Percentiles rank a stretch among this genome's conserved stretches.
Conservation (phyloP, 352 stramenopile genomes). For the Heterotrichella gracilis region DNA sequence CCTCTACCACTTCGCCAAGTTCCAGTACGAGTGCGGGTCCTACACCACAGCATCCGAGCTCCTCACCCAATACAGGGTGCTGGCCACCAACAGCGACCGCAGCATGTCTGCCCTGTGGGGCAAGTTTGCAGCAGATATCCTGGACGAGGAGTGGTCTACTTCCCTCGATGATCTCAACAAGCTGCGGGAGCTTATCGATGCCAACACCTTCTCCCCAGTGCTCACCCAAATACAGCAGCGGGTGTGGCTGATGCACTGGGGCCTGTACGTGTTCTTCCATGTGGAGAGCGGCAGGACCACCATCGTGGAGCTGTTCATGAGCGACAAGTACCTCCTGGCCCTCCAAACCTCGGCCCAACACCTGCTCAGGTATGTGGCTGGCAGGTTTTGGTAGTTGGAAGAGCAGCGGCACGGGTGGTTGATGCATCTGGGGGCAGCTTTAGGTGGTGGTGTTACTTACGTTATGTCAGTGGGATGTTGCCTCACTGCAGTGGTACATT, state of each 20-base stretch:
- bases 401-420: no score
- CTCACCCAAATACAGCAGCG: constrained; percentile 83
- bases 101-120: constrained; percentile 53
- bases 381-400: no score
- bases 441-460: no score
- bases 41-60: constrained; percentile 51
- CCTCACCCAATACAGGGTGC: constrained; percentile 37
- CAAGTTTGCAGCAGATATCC: constrained; percentile 68
- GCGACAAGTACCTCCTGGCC: constrained; percentile 56
- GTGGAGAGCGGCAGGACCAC: constrained; percentile 58
- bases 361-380: constrained; percentile 43
- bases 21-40: constrained; percentile 58
- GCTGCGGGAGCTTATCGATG: constrained; percentile 20
- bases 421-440: no score
- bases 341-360: constrained; percentile 92
- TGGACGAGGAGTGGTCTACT: constrained; percentile 78
- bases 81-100: constrained; percentile 21
- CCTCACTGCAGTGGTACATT: no score
- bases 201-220: constrained; percentile 37
- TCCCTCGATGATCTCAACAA: constrained; percentile 59
- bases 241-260: constrained; percentile 90
- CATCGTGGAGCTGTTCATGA: constrained; percentile 81
- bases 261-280: constrained; percentile 60
- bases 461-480: no score
- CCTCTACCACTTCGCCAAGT: constrained; percentile 52